Evolutionary conservation across 1,284 basidiomycete species (phyloP).

Genomic region (Tausonia pullulans): DNA sequence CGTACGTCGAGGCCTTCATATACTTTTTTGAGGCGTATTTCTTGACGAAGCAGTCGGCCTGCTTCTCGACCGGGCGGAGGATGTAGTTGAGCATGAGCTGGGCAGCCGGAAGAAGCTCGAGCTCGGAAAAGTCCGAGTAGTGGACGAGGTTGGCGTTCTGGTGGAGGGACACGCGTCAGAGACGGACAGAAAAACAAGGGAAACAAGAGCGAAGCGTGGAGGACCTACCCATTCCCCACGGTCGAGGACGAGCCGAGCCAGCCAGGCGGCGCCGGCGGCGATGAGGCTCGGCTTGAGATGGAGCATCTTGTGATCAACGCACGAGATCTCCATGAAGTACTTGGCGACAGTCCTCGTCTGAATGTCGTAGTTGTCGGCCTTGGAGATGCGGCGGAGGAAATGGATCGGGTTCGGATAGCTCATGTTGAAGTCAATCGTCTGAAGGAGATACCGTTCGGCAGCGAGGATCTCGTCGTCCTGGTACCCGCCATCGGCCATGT

Average conservation of each 20-base stretch:
- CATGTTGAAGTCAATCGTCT: slow-evolving; percentile 83
- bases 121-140: slow-evolving; percentile 82
- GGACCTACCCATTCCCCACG: slow-evolving; percentile 69
- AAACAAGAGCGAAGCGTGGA: background rate
- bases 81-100: slow-evolving; percentile 91
- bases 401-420: slow-evolving; percentile 89
- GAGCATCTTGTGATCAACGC: slow-evolving; percentile 77
- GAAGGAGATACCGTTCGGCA: slow-evolving; percentile 86
- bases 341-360: slow-evolving; percentile 85
- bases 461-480: slow-evolving; percentile 77
- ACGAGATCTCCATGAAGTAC: slow-evolving; percentile 81
- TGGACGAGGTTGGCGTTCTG: slow-evolving; percentile 80
- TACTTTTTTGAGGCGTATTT: slow-evolving; percentile 63
- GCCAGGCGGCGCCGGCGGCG: slow-evolving; percentile 82
- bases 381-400: slow-evolving; percentile 81
- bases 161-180: background rate
- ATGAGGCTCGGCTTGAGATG: slow-evolving; percentile 69
- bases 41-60: slow-evolving; percentile 58
- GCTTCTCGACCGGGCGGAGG: slow-evolving; percentile 48
- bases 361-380: slow-evolving; percentile 91
- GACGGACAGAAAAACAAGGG: slow-evolving; percentile 15
- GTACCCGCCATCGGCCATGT: slow-evolving; percentile 81
- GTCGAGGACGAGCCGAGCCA: slow-evolving; percentile 74
- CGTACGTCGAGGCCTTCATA: slow-evolving; percentile 55
- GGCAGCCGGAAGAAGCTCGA: slow-evolving; percentile 70